Conservation (phyloP, 352 stramenopile genomes). For the Blastocystis sp. region DNA sequence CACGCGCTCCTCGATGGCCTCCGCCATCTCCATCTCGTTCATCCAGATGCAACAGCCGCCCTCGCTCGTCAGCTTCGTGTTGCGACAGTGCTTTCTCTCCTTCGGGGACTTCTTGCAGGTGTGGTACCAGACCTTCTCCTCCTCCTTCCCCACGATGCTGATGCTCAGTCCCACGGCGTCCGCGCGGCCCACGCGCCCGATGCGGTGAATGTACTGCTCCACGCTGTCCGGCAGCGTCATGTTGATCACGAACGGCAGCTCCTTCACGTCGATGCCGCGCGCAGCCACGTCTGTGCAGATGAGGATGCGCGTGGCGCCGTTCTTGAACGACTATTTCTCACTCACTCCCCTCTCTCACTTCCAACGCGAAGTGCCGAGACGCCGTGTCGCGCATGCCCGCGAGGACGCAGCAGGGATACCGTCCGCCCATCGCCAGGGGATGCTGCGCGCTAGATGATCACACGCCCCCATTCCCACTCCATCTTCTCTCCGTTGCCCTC, state of each 20-base stretch:
- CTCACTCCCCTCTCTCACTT: slow-evolving; percentile 55
- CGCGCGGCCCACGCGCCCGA: slow-evolving; percentile 64
- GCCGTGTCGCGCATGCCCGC: slow-evolving; percentile 61
- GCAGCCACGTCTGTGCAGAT: slow-evolving; percentile 72
- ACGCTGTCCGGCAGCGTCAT: slow-evolving; percentile 65
- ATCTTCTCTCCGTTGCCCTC: slow-evolving; percentile 58
- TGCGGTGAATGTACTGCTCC: slow-evolving; percentile 67
- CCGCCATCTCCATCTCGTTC: slow-evolving; percentile 33
- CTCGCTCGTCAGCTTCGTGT: slow-evolving; percentile 30
- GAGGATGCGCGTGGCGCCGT: slow-evolving; percentile 66
- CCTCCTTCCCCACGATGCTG: slow-evolving; percentile 61
- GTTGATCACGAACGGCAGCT: slow-evolving; percentile 67
- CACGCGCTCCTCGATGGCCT: slow-evolving; percentile 25
- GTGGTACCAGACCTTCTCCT: slow-evolving; percentile 64
- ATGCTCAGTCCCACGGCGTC: slow-evolving; percentile 65
- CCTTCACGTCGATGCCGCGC: slow-evolving; percentile 70
- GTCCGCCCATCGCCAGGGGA: slow-evolving; percentile 30
- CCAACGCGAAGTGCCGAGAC: neutral
- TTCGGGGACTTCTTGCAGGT: slow-evolving; percentile 58
- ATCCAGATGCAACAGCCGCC: slow-evolving; percentile 57
- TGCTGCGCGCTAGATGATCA: neutral
- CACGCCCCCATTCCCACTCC: neutral
- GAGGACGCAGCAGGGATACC: slow-evolving; percentile 64
- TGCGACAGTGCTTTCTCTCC: slow-evolving; percentile 34
- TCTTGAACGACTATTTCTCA: slow-evolving; percentile 65